Conservation (phyloP, 225 moss, liverwort and hornwort species). For the Marchantia paleacea region DNA sequence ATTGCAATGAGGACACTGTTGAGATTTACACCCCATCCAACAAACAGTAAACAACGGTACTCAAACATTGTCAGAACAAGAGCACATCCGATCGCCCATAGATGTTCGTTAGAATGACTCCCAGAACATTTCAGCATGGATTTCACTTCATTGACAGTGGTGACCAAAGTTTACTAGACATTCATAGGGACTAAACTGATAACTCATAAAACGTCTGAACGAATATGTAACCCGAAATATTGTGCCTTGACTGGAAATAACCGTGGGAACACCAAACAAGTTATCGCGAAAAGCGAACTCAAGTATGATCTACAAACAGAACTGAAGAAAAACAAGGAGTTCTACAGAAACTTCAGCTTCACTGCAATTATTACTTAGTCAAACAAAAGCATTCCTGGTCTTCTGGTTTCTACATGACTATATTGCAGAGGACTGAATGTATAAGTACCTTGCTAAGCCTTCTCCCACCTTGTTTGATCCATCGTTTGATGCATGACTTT, state of each 20-base stretch:
- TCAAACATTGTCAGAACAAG: too few relatives aligned
- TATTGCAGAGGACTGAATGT: background rate
- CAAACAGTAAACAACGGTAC: background rate
- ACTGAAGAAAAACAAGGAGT: background rate
- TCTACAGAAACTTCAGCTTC: background rate
- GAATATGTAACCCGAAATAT: too few relatives aligned
- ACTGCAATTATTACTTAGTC: background rate
- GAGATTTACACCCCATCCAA: constrained; percentile 2
- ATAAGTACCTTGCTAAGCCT: constrained; percentile 58
- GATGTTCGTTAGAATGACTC: too few relatives aligned
- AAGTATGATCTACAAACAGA: too few relatives aligned
- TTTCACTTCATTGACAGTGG: too few relatives aligned
- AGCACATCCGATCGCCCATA: background rate
- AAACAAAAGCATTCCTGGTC: background rate
- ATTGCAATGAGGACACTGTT: constrained; percentile 88
- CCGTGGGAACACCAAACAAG: too few relatives aligned
- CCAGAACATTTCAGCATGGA: too few relatives aligned
- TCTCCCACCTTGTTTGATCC: constrained; percentile 61
- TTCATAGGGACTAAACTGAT: too few relatives aligned
- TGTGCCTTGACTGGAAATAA: too few relatives aligned
- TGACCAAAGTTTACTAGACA: too few relatives aligned
- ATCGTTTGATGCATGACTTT: constrained; percentile 74
- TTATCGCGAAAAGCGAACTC: too few relatives aligned
- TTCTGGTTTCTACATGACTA: background rate
- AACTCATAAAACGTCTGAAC: too few relatives aligned